A percentile compares a stretch with the other conserved stretches of the same genome.
Evolutionary conservation across 202 grass and related monocot species (phyloP).

Genomic region (Eragrostis tef): DNA sequence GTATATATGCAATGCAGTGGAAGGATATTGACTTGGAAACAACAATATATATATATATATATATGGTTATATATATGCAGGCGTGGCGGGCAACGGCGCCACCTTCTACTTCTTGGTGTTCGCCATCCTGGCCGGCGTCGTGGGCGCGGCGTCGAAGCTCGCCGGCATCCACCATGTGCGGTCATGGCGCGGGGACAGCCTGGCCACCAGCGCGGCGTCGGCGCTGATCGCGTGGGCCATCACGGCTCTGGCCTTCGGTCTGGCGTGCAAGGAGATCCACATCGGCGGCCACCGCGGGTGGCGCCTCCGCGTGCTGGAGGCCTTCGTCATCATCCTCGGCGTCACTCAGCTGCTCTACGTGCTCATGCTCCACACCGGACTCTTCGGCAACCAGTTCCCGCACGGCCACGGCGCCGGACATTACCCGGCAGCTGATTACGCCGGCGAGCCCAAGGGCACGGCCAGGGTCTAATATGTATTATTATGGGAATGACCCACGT

Average conservation of each 20-base stretch:
- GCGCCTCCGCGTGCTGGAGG: conserved; percentile 69
- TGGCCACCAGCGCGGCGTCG: conserved; percentile 28
- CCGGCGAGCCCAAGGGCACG: background rate
- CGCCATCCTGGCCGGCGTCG: conserved; percentile 62
- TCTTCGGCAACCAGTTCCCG: conserved; percentile 45
- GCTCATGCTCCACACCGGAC: conserved; percentile 55
- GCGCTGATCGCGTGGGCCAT: conserved; percentile 68
- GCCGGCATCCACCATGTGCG: conserved; percentile 73
- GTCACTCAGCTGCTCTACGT: conserved; percentile 76
- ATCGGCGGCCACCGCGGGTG: conserved; percentile 58
- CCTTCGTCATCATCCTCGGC: conserved; percentile 65
- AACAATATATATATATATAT: too few species aligned
- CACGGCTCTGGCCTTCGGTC: conserved; percentile 66
- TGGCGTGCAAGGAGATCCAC: conserved; percentile 80
- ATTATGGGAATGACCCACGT: too few species aligned
- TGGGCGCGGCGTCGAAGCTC: conserved; percentile 63
- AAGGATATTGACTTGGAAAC: too few species aligned
- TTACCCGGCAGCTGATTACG: background rate
- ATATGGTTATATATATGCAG: conserved; percentile 6
- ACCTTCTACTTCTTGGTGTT: conserved; percentile 82
- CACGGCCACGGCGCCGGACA: conserved; percentile 18
- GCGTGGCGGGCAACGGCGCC: conserved; percentile 67
- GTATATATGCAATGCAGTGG: too few species aligned
- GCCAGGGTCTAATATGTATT: background rate
- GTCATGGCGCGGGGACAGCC: conserved; percentile 43